phyloP scores from a whole-genome alignment of 2,329 filamentous ascomycete genomes.

The Alternaria atra region DNA sequence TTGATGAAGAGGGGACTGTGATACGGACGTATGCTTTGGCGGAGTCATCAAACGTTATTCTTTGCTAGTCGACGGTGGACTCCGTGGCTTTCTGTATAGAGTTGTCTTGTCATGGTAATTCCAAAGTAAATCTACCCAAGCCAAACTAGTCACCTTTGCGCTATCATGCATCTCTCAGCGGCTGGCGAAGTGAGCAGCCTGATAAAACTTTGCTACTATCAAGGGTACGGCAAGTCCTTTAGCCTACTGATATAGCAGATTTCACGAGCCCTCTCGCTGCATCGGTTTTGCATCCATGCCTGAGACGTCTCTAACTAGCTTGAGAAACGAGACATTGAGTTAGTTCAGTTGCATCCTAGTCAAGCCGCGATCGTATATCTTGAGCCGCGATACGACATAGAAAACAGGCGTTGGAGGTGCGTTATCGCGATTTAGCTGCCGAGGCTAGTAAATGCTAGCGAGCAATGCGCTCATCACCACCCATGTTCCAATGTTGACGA shows the following conservation, averaged over 20 bases:
- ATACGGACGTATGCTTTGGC: background rate
- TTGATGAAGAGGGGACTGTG: background rate
- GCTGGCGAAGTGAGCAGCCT: no score
- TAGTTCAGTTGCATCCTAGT: background rate
- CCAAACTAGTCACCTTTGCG: no score
- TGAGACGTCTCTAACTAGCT: background rate
- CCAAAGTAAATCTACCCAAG: no score
- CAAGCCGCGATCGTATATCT: background rate
- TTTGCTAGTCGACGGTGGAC: background rate
- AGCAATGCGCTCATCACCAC: slow-evolving; percentile 24
- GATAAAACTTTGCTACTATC: background rate
- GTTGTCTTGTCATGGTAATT: no score
- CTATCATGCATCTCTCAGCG: no score
- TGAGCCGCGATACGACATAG: background rate
- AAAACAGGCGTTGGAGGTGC: slow-evolving; percentile 9
- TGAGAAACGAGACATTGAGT: background rate
- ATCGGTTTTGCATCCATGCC: background rate
- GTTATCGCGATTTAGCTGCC: slow-evolving; percentile 20
- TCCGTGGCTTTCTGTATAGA: no score
- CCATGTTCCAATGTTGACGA: slow-evolving; percentile 24
- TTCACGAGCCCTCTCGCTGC: background rate
- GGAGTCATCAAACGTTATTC: background rate
- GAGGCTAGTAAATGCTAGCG: slow-evolving; percentile 23
- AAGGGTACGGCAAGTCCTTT: background rate
- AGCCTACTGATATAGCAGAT: background rate